A percentile compares a stretch with the other conserved stretches of the same genome.
Conservation (phyloP, 139 green algal genomes). For the Ettlia oleoabundans region DNA sequence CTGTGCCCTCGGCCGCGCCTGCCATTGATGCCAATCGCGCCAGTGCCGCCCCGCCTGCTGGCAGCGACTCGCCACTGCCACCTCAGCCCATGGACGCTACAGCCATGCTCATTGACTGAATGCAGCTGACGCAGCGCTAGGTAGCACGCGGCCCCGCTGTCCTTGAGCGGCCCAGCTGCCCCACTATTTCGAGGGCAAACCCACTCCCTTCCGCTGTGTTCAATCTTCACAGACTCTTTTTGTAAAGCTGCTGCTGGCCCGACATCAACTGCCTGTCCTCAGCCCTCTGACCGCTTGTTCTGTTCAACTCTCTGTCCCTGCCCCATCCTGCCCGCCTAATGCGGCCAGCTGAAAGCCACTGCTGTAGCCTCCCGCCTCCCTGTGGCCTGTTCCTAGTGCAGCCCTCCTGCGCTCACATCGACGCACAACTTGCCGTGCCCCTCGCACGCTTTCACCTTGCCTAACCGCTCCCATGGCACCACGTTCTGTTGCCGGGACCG, state of each 20-base stretch:
- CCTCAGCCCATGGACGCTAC: neutral
- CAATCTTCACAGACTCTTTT: too few species aligned
- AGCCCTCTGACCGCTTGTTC: too few species aligned
- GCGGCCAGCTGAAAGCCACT: too few species aligned
- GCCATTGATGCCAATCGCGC: too few species aligned
- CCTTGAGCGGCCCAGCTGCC: neutral
- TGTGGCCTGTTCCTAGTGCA: neutral
- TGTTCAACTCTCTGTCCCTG: too few species aligned
- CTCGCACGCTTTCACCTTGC: neutral
- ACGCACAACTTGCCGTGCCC: neutral
- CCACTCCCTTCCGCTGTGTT: too few species aligned
- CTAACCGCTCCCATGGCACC: neutral
- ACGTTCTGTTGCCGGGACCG: neutral
- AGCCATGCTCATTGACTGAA: conserved; percentile 26
- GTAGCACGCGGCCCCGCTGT: neutral
- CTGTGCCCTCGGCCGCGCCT: neutral
- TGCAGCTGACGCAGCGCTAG: neutral
- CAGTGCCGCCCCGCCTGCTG: neutral
- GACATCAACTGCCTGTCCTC: too few species aligned
- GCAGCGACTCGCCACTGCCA: neutral
- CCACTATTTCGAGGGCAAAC: too few species aligned
- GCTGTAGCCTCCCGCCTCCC: neutral
- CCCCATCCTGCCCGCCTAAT: too few species aligned
- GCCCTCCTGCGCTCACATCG: neutral
- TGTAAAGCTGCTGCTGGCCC: too few species aligned